phyloP scores from a whole-genome alignment of 2,329 filamentous ascomycete genomes.

The Cladosporium sp. region DNA sequence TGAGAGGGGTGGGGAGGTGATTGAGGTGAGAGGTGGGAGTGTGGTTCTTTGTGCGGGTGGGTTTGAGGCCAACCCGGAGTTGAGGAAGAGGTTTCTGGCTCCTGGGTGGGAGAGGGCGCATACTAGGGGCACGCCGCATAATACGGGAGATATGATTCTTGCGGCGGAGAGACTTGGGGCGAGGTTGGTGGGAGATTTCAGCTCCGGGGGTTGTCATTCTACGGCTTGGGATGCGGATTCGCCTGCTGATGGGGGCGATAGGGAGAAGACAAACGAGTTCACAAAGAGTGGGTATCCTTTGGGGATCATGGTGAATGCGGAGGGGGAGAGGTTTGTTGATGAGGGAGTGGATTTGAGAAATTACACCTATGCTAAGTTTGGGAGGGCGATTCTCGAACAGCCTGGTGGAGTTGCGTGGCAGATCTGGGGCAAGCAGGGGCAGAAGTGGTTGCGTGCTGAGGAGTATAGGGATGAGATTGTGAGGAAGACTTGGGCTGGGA shows the following conservation, averaged over 20 bases:
- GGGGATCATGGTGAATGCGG: constrained; percentile 58
- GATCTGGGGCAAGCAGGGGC: constrained; percentile 55
- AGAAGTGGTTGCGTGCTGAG: constrained; percentile 52
- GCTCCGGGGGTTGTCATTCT: constrained; percentile 62
- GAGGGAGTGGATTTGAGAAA: constrained; percentile 62
- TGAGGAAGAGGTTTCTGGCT: constrained; percentile 53
- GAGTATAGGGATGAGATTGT: constrained; percentile 59
- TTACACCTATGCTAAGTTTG: constrained; percentile 64
- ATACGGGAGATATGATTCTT: constrained; percentile 55
- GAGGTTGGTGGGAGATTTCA: constrained; percentile 43
- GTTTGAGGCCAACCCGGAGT: constrained; percentile 56
- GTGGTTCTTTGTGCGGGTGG: constrained; percentile 58
- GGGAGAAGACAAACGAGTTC: constrained; percentile 59
- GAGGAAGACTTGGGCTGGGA: constrained; percentile 46
- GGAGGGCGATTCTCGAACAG: constrained; percentile 56
- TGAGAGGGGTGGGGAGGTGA: constrained; percentile 21
- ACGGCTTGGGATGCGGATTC: constrained; percentile 63
- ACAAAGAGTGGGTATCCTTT: constrained; percentile 66
- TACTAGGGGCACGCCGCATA: constrained; percentile 61
- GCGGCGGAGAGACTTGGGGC: constrained; percentile 52
- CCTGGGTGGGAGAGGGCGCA: constrained; percentile 59
- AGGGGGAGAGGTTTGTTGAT: constrained; percentile 60
- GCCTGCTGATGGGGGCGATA: constrained; percentile 50
- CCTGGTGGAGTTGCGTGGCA: constrained; percentile 58
- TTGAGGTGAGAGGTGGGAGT: constrained; percentile 33